Evolutionary conservation across 345 rosid species (phyloP).

Genomic region (Mercurialis annua): DNA sequence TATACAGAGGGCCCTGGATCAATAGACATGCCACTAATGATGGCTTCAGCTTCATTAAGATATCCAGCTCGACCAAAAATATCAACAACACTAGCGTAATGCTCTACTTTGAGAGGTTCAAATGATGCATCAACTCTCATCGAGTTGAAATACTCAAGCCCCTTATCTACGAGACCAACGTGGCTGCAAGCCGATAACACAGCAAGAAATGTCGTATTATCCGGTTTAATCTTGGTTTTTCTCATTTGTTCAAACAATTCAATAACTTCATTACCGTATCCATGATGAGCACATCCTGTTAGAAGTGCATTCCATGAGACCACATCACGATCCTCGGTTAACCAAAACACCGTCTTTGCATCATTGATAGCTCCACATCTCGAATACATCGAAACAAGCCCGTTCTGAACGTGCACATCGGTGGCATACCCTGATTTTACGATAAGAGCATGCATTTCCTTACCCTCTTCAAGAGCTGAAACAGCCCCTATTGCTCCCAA

Average conservation of each 20-base stretch:
- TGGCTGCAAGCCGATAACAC: constrained; percentile 40
- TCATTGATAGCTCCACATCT: constrained; percentile 33
- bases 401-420: constrained; percentile 28
- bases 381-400: constrained; percentile 39
- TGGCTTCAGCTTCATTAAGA: constrained; percentile 37
- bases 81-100: constrained; percentile 33
- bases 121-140: constrained; percentile 15
- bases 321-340: constrained; percentile 29
- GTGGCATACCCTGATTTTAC: constrained; percentile 28
- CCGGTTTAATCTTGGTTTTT: constrained; percentile 26
- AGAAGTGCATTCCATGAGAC: constrained; percentile 42
- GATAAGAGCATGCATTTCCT: constrained; percentile 33
- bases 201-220: constrained; percentile 36
- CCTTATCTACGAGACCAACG: constrained; percentile 37
- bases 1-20: constrained; percentile 30
- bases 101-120: constrained; percentile 32
- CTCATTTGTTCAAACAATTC: constrained; percentile 38
- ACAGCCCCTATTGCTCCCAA: constrained; percentile 29
- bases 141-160: constrained; percentile 34
- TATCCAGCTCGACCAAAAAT: constrained; percentile 38
- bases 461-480: constrained; percentile 33
- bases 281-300: constrained; percentile 33
- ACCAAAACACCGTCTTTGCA: constrained; percentile 26
- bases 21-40: constrained; percentile 24
- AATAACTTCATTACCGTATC: constrained; percentile 29